Evolutionary conservation across 768 basidiomycete genomes (phyloP), one percentile per base, ranked within the genome.

Genomic region (Heimioporus sp.): DNA sequence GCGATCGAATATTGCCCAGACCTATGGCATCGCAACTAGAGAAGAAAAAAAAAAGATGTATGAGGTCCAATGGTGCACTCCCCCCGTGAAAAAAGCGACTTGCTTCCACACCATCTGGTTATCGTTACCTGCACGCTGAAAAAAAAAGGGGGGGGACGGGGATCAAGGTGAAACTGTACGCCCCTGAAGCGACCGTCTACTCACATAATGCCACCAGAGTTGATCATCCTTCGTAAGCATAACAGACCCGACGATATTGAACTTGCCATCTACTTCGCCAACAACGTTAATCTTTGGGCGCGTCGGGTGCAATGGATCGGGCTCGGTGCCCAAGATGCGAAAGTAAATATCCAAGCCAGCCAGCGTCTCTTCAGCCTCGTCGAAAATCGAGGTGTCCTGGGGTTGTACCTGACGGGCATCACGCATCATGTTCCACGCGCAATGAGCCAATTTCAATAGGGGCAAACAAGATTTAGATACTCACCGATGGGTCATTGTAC

Each of bases 141-240:
- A 53, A 13, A 48, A 39, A 16, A 53, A 21, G 46, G 48, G 45
- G 38, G 34, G 47, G 46, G 62, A 41, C 60, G 49, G 40, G 15
- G 16, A 2, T 34, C 38, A 24, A 12, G 37, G 15, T 36, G 12
- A 12, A 28, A 10, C 19, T 19, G 10, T 28, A 28, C 17, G 24
- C 1, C 24, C 50, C 35, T 70, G 4, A n/a, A 19, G 16, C 9
- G 3, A 1, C 13, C 31, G 35, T 7, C 24, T 28, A 51, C 84
- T 60, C 63, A 87, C 86, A 65, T 82, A 84, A 65, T 80, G 78
- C 83, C 83, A 85, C 47, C 79, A 76, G 10, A 86, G 66, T 42
- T 83, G 74, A 46, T 77, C 70, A 49, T 88, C 84, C 0, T 74
- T 71, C 0, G 81, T 81, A 64, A 87, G 73, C 56, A 73, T 71